phyloP scores from a whole-genome alignment of 305 asterid genomes.

The Fraxinus latifolia region DNA sequence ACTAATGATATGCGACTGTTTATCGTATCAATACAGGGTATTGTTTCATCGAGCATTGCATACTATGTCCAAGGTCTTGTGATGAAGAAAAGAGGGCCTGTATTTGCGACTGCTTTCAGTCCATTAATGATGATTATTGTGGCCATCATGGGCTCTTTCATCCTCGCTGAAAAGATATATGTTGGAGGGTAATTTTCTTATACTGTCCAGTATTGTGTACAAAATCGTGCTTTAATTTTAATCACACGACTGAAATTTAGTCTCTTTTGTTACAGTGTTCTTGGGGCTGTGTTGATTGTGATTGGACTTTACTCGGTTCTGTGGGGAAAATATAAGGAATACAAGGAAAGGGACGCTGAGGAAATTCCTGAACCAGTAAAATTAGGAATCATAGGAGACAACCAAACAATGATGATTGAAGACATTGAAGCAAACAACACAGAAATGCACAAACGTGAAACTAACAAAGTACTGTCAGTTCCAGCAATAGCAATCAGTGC shows the following conservation, averaged over 20 bases:
- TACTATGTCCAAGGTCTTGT: conserved; percentile 77
- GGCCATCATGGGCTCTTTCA: conserved; percentile 68
- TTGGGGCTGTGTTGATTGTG: conserved; percentile 68
- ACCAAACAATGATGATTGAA: conserved; percentile 16
- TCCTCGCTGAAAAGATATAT: conserved; percentile 58
- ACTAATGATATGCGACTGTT: background rate
- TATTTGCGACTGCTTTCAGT: conserved; percentile 68
- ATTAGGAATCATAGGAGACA: conserved; percentile 20
- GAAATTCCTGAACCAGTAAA: conserved; percentile 47
- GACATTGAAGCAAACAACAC: conserved; percentile 48
- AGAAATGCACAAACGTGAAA: conserved; percentile 31
- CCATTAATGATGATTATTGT: conserved; percentile 77
- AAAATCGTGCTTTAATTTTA: background rate
- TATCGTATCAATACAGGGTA: conserved; percentile 39
- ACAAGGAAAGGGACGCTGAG: conserved; percentile 47
- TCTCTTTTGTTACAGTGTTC: conserved; percentile 35
- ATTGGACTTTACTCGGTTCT: conserved; percentile 64
- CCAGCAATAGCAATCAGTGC: conserved; percentile 30
- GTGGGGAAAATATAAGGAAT: conserved; percentile 55
- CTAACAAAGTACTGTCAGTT: conserved; percentile 1
- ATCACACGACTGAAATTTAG: background rate
- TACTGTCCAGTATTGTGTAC: background rate
- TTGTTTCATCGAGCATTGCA: conserved; percentile 68
- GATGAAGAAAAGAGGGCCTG: conserved; percentile 73
- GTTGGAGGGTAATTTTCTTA: conserved; percentile 56